Percentiles rank a stretch among this genome's conserved stretches.
Evolutionary conservation across 257 asterid species (phyloP).

Genomic region (Gynochthodes officinalis): DNA sequence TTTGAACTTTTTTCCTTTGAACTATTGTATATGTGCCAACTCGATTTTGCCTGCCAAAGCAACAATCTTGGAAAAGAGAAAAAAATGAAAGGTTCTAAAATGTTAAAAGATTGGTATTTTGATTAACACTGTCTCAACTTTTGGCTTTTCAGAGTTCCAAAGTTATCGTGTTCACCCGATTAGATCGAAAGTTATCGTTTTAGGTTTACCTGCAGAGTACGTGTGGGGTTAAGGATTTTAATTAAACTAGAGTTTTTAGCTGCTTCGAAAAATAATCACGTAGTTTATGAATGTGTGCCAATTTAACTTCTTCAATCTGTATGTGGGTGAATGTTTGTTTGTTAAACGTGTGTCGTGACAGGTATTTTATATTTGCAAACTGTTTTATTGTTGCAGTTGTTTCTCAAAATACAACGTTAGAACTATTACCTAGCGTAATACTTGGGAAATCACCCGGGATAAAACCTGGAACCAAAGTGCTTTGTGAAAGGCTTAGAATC

Average conservation of each 20-base stretch:
- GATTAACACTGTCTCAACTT: no score
- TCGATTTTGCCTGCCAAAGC: no score
- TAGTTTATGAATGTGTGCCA: background rate
- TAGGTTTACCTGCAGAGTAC: background rate
- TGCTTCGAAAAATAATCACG: background rate
- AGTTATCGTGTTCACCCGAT: no score
- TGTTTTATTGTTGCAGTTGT: slow-evolving; percentile 48
- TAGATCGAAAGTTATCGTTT: background rate
- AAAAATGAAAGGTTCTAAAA: no score
- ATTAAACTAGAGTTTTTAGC: background rate
- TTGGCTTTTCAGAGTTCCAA: no score
- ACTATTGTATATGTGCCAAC: no score
- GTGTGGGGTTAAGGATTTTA: background rate
- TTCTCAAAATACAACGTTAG: slow-evolving; percentile 39
- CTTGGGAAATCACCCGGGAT: slow-evolving; percentile 74
- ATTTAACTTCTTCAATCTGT: background rate
- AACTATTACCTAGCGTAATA: slow-evolving; percentile 50
- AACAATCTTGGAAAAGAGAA: no score
- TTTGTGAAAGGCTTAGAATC: slow-evolving; percentile 68
- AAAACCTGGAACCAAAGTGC: slow-evolving; percentile 66
- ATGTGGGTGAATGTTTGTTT: no score
- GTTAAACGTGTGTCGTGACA: no score
- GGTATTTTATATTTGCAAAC: background rate
- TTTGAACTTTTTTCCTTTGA: slow-evolving; percentile 1
- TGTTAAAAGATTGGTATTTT: no score